Percentiles rank a stretch among this genome's conserved stretches.
These are phyloP conservation scores for Ceratocystis colombiana DNA, from an alignment of 2,329 filamentous ascomycete genomes.

Conservation along the genomic window DNA sequence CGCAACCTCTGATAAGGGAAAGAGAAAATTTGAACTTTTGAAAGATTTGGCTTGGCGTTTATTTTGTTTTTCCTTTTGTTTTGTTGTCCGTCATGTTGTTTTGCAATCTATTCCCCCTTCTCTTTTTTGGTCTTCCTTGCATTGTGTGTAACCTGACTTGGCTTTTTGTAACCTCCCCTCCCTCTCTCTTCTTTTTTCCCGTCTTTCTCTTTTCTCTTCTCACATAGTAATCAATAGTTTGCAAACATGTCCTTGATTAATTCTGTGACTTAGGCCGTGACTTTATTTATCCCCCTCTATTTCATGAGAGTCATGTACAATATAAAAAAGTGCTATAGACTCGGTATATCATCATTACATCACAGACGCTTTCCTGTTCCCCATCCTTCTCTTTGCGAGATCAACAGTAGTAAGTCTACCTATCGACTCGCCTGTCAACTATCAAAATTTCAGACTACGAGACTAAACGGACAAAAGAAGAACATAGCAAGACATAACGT, in stretches of 20 bases:
- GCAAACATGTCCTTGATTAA: slow-evolving; percentile 1
- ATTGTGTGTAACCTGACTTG: not conserved
- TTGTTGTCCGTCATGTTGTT: slow-evolving; percentile 10
- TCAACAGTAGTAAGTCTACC: not conserved
- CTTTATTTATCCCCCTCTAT: too few species aligned
- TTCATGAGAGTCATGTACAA: not conserved
- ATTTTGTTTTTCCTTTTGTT: slow-evolving; percentile 9
- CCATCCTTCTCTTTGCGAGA: too few species aligned
- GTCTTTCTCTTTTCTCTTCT: not conserved
- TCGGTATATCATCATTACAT: not conserved
- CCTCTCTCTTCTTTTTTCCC: not conserved
- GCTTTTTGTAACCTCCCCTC: not conserved
- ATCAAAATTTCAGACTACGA: not conserved
- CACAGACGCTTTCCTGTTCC: too few species aligned
- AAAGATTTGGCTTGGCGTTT: not conserved
- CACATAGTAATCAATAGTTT: not conserved
- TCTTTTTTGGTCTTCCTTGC: not conserved
- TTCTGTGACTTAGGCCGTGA: not conserved
- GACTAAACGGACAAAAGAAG: not conserved
- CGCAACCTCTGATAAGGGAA: not conserved
- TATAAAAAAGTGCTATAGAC: too few species aligned
- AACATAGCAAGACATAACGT: not conserved
- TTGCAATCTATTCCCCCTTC: slow-evolving; percentile 14
- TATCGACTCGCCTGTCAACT: not conserved
- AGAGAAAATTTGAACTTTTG: not conserved